Conservation (phyloP, 176 grass and related monocot species). For the Olyra latifolia region DNA sequence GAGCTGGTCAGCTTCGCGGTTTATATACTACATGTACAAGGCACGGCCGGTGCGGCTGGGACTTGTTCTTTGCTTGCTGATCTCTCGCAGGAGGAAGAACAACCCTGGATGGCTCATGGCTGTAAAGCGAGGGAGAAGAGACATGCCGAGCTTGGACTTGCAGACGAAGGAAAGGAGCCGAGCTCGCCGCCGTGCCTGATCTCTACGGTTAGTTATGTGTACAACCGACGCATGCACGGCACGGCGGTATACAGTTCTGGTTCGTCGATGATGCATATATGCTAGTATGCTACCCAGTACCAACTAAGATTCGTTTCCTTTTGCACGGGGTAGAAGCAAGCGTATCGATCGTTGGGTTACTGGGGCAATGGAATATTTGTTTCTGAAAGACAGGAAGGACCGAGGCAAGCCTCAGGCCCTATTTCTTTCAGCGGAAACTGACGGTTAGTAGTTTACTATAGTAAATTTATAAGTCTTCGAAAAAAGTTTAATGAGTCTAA, state of each 20-base stretch:
- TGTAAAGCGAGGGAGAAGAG: conserved; percentile 4
- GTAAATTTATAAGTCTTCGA: too few species aligned
- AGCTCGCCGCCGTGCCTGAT: neutral
- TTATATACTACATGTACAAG: conserved; percentile 28
- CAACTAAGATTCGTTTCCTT: conserved; percentile 18
- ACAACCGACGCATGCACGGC: neutral
- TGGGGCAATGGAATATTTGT: neutral
- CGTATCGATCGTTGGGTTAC: too few species aligned
- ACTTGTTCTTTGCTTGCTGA: conserved; percentile 71
- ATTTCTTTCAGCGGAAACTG: too few species aligned
- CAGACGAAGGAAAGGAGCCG: conserved; percentile 47
- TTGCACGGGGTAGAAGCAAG: neutral
- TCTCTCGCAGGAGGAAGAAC: conserved; percentile 9
- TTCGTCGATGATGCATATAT: too few species aligned
- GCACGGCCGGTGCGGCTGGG: neutral
- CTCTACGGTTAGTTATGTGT: conserved; percentile 13
- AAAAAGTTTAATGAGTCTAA: too few species aligned
- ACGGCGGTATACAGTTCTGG: too few species aligned
- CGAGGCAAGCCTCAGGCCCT: too few species aligned
- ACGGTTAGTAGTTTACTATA: too few species aligned
- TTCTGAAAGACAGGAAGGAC: neutral
- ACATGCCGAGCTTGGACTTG: neutral
- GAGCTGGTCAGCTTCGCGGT: neutral
- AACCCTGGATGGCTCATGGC: neutral
- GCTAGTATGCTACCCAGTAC: too few species aligned